Percentiles rank a stretch among this genome's conserved stretches.
These are phyloP conservation scores for Ballota nigra DNA, from an alignment of 257 asterid genomes.

Conservation along the genomic window DNA sequence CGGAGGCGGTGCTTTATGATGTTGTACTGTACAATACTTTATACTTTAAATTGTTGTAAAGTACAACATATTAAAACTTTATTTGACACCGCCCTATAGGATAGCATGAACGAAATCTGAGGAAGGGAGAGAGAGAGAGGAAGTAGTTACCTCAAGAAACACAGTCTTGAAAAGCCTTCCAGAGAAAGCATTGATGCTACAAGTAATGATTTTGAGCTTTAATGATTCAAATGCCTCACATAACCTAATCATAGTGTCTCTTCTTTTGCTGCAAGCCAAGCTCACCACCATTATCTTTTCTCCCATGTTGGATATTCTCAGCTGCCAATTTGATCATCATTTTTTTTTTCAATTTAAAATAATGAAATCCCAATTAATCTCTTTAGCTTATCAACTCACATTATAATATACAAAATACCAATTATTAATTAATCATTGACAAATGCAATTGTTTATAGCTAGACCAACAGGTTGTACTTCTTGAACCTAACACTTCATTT, in stretches of 20 bases:
- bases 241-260: slow-evolving; percentile 56
- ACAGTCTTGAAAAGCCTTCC: slow-evolving; percentile 57
- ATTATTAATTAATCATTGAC: not conserved
- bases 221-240: slow-evolving; percentile 68
- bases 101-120: too few species aligned
- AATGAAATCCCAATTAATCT: not conserved
- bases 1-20: too few species aligned
- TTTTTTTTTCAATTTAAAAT: not conserved
- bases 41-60: too few species aligned
- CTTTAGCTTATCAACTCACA: not conserved
- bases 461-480: not conserved
- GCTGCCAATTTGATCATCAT: slow-evolving; percentile 33
- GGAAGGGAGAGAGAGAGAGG: too few species aligned
- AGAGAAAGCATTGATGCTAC: slow-evolving; percentile 50
- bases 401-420: not conserved
- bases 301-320: slow-evolving; percentile 59
- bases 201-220: slow-evolving; percentile 61
- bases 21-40: too few species aligned
- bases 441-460: not conserved
- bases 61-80: too few species aligned
- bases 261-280: slow-evolving; percentile 54
- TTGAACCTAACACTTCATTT: not conserved
- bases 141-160: slow-evolving; percentile 59
- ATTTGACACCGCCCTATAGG: too few species aligned
- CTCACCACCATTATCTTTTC: slow-evolving; percentile 59